Percentiles rank a stretch among this genome's conserved stretches.
Evolutionary conservation across 352 stramenopile genomes (phyloP).

Genomic region (Phytophthora niederhauseri): DNA sequence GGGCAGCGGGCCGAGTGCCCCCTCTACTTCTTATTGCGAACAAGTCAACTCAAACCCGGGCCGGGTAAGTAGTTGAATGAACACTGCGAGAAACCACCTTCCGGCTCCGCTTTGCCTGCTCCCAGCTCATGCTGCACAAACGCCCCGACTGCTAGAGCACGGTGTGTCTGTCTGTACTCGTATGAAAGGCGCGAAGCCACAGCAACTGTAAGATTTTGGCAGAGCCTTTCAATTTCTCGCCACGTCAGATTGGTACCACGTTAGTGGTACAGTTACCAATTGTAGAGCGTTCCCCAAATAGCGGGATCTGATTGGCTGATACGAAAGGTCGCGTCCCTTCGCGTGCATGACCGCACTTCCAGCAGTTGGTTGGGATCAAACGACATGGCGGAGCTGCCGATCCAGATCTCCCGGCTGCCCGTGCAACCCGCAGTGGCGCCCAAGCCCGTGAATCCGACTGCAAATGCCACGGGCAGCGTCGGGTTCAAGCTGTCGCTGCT

Average conservation of each 20-base stretch:
- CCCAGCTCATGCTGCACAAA: background rate
- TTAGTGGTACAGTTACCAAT: conserved; percentile 4
- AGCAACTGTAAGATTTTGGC: background rate
- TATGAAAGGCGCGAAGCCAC: too few species aligned
- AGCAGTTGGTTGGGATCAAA: conserved; percentile 1
- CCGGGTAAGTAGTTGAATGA: conserved; percentile 1
- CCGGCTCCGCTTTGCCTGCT: background rate
- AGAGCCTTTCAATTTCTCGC: background rate
- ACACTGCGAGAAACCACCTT: conserved; percentile 5
- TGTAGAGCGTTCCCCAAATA: conserved; percentile 24
- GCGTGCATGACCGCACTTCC: conserved; percentile 11
- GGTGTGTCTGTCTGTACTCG: background rate
- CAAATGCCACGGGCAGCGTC: conserved; percentile 36
- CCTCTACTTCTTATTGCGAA: conserved; percentile 21
- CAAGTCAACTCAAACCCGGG: conserved; percentile 24
- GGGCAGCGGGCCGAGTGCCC: background rate
- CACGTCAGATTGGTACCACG: conserved; percentile 11
- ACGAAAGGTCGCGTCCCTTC: conserved; percentile 30
- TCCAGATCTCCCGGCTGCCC: conserved; percentile 28
- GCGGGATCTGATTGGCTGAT: conserved; percentile 25
- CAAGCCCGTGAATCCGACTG: conserved; percentile 9
- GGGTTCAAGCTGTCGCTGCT: conserved; percentile 53
- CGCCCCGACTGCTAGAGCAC: background rate
- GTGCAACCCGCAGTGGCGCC: background rate
- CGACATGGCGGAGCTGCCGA: conserved; percentile 34